Base-by-base conservation (phyloP, 1,284 basidiomycete genomes). In the Boletus smithii region DNA sequence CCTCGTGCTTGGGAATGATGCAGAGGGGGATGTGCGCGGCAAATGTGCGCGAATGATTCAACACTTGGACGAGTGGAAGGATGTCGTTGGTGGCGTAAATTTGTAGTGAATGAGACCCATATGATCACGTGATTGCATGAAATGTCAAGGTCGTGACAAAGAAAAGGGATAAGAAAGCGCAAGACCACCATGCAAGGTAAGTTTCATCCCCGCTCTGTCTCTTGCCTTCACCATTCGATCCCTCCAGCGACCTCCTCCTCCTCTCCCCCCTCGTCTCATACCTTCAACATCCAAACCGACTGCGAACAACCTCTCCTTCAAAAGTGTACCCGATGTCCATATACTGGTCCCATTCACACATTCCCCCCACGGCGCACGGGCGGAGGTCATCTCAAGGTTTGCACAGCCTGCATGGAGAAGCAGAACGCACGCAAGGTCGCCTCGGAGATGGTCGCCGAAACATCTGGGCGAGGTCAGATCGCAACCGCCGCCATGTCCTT, bases 401-500 rank as follows among this genome's bases (percentile, higher is more conserved):
- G 65, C 39, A 44, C 62, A 4, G 17, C 49, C 23, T 67, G 65
- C 34, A 63, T 63, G 62, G 65, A 67, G 29, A 63, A 67, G 46
- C 62, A 63, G 48, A 65, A 62, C 34, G 60, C 63, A 34, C 65
- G 65, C 26, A 67, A 65, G 27, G 60, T 62, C 2, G 65, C 63
- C 16, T 62, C 63, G 18, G 60, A 62, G 39, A 45, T 63, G 29
- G 63, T 56, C n/a, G 53, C 57, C 14, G 65, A 63, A 24, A 44
- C 57, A 1, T 63, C 65, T n/a, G 58, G 60, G 6, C 62, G 63
- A 49, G 56, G 60, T n/a, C 61, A 66, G 57, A 63, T 66, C 50
- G 65, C 65, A 16, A 68, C 62, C 13, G 62, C 62, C 8, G 65
- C 62, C 48, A 64, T 68, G 58, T 54, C 56, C 23, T 57, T 67